Conservation (phyloP, 768 basidiomycete genomes). For the Gelatoporia subvermispora region DNA sequence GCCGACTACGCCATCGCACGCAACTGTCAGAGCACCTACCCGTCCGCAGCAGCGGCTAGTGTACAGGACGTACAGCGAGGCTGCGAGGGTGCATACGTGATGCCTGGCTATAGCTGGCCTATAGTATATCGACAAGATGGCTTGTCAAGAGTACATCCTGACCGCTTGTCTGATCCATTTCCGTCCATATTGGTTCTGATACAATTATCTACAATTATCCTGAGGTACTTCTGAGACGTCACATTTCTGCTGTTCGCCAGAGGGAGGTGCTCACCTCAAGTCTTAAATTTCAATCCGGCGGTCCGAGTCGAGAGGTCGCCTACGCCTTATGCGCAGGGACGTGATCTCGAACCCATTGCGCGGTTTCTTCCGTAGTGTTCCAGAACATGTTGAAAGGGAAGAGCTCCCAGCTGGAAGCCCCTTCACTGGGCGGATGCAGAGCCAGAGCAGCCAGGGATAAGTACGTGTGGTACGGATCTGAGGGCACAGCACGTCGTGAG, state of each 20-base stretch:
- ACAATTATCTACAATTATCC: background rate
- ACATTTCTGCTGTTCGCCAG: background rate
- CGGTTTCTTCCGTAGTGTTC: conserved; percentile 65
- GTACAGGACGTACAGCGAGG: too few species aligned
- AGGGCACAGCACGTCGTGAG: background rate
- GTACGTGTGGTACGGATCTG: conserved; percentile 96
- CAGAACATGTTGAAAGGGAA: conserved; percentile 60
- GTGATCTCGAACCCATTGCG: conserved; percentile 59
- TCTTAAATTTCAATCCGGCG: background rate
- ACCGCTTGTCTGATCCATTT: background rate
- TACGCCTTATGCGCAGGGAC: conserved; percentile 32
- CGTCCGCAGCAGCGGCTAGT: too few species aligned
- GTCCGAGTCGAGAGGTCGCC: background rate
- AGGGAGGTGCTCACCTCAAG: background rate
- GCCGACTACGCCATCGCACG: too few species aligned
- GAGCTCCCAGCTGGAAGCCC: conserved; percentile 46
- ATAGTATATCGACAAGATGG: too few species aligned
- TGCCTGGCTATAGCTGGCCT: too few species aligned
- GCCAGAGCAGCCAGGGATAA: conserved; percentile 79
- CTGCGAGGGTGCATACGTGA: too few species aligned
- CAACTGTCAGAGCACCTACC: too few species aligned
- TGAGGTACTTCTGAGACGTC: background rate
- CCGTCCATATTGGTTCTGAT: background rate
- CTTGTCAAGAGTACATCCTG: too few species aligned
- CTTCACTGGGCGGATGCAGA: conserved; percentile 43